Evolutionary conservation across 225 moss, liverwort and hornwort species (phyloP).

Genomic region (Rhytidiadelphus loreus): DNA sequence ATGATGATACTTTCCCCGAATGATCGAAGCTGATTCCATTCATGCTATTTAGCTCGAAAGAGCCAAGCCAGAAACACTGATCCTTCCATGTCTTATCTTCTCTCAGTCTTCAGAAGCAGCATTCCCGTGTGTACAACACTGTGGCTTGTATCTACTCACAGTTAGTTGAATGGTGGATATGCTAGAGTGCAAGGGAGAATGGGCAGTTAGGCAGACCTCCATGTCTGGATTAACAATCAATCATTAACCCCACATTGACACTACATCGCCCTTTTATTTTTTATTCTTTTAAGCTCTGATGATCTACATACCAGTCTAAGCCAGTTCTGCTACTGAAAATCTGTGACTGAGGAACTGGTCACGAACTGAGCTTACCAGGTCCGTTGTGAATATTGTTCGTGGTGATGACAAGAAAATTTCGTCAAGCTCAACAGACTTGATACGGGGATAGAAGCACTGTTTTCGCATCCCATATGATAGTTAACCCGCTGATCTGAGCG

Average conservation of each 20-base stretch:
- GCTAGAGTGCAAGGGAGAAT: conserved; percentile 26
- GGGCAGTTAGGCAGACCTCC: conserved; percentile 35
- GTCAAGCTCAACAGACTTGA: conserved; percentile 65
- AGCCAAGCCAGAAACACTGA: conserved; percentile 40
- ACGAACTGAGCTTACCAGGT: not conserved
- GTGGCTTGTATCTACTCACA: conserved; percentile 20
- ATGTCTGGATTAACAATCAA: conserved; percentile 46
- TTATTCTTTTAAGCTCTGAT: not conserved
- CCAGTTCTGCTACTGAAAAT: conserved; percentile 35
- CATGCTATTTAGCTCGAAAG: conserved; percentile 31
- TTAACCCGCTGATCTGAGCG: conserved; percentile 54
- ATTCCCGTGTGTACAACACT: conserved; percentile 55
- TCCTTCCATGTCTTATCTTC: not conserved
- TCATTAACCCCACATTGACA: conserved; percentile 17
- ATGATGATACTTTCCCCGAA: conserved; percentile 36
- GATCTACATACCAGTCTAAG: conserved; percentile 27
- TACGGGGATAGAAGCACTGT: conserved; percentile 18
- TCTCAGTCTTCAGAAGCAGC: not conserved
- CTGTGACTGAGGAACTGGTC: conserved; percentile 16
- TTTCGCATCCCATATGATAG: conserved; percentile 39
- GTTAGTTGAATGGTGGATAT: conserved; percentile 40
- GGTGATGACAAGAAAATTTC: conserved; percentile 30
- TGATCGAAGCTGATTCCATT: conserved; percentile 31
- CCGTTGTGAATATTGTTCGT: not conserved
- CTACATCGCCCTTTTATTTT: rapidly evolving